Evolutionary conservation across 345 rosid species (phyloP).

Genomic region (Populus simonii): DNA sequence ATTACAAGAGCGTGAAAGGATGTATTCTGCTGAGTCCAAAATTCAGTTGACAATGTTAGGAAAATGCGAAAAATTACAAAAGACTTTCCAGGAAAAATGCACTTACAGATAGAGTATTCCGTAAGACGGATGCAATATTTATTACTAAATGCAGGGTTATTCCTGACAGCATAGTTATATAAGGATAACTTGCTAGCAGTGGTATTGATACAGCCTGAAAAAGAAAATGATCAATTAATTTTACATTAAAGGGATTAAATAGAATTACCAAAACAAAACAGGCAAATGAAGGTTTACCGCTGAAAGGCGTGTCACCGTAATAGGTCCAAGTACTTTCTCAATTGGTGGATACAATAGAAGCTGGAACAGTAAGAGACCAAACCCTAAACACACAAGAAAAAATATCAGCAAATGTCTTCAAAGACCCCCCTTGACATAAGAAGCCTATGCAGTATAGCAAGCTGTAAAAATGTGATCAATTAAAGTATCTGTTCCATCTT

Average conservation of each 20-base stretch:
- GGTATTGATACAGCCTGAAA: constrained; percentile 52
- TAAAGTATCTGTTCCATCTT: no score
- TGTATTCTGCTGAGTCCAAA: no score
- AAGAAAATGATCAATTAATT: background rate
- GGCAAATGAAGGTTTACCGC: constrained; percentile 31
- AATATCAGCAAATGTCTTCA: background rate
- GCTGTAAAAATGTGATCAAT: no score
- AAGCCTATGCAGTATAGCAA: no score
- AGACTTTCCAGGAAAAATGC: background rate
- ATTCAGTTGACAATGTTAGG: no score
- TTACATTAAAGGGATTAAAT: background rate
- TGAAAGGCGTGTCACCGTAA: constrained; percentile 40
- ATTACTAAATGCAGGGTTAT: constrained; percentile 34
- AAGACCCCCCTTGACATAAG: no score
- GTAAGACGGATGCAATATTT: constrained; percentile 42
- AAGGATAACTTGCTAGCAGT: constrained; percentile 44
- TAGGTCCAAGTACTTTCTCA: constrained; percentile 45
- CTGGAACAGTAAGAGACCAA: constrained; percentile 53
- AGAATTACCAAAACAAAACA: background rate
- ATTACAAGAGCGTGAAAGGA: no score
- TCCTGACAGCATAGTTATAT: constrained; percentile 51
- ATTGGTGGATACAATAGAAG: constrained; percentile 46
- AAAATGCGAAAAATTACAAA: background rate
- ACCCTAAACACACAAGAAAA: constrained; percentile 23
- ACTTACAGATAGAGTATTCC: constrained; percentile 52